Percentiles rank a stretch among this genome's conserved stretches.
These are phyloP conservation scores for Tetrastigma voinierianum DNA, from an alignment of 164 flowering plant genomes.

Conservation along the genomic window DNA sequence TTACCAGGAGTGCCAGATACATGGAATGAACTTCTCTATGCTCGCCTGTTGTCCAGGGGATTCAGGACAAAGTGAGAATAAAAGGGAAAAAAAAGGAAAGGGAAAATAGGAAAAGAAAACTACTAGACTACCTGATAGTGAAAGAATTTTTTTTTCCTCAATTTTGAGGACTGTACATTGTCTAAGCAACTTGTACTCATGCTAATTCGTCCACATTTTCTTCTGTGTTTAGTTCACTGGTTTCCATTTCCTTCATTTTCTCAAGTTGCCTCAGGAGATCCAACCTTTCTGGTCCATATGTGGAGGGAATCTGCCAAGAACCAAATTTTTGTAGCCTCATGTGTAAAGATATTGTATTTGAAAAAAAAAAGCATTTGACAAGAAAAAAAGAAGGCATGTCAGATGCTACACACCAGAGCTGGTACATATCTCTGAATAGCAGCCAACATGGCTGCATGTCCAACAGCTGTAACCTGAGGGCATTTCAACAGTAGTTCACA, in stretches of 20 bases:
- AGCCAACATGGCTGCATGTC: constrained; percentile 97
- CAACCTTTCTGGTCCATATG: constrained; percentile 86
- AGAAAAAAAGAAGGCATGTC: not conserved
- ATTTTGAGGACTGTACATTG: constrained; percentile 18
- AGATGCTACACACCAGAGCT: constrained; percentile 46
- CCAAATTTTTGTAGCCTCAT: not conserved
- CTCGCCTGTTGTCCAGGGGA: constrained; percentile 34
- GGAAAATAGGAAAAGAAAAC: not conserved
- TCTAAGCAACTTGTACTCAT: constrained; percentile 16
- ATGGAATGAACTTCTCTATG: constrained; percentile 67
- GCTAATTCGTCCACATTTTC: constrained; percentile 42
- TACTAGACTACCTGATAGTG: not conserved
- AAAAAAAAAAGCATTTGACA: not conserved
- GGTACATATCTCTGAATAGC: constrained; percentile 90
- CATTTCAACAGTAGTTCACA: constrained; percentile 1
- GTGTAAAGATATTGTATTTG: not conserved
- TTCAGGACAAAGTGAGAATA: constrained; percentile 2
- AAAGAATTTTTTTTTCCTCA: not conserved
- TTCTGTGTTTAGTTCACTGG: constrained; percentile 39
- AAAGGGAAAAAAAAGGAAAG: not conserved
- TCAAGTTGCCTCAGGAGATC: constrained; percentile 94
- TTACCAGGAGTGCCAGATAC: constrained; percentile 86
- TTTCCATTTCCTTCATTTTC: constrained; percentile 80
- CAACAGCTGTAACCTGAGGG: constrained; percentile 91
- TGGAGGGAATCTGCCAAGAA: constrained; percentile 70